Evolutionary conservation across 2,329 filamentous ascomycete genomes (phyloP).

Genomic region (Penicillium sp.): DNA sequence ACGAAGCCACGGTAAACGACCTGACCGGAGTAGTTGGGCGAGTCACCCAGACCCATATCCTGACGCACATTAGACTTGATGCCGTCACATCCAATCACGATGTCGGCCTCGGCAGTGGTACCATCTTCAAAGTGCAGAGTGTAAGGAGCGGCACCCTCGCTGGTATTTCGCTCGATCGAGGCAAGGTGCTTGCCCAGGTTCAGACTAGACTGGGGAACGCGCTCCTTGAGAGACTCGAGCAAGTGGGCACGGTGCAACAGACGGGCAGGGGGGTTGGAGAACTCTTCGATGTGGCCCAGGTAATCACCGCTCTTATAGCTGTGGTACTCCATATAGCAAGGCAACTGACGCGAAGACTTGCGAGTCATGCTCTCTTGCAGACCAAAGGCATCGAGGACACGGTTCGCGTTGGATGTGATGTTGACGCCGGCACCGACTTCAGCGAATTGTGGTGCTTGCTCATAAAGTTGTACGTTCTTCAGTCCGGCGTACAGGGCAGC

Average conservation of each 20-base stretch:
- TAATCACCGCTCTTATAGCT: constrained; percentile 9
- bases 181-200: constrained; percentile 30
- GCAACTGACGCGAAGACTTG: constrained; percentile 36
- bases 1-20: constrained; percentile 41
- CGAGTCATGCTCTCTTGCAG: constrained; percentile 32
- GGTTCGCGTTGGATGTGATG: constrained; percentile 39
- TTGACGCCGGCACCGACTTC: constrained; percentile 43
- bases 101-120: constrained; percentile 41
- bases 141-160: constrained; percentile 24
- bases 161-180: constrained; percentile 20
- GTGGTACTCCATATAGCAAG: constrained; percentile 33
- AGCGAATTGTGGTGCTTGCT: constrained; percentile 38
- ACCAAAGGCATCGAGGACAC: constrained; percentile 34
- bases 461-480: constrained; percentile 14
- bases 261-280: constrained; percentile 25
- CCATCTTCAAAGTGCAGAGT: constrained; percentile 48
- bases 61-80: constrained; percentile 50
- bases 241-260: constrained; percentile 36
- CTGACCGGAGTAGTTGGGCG: constrained; percentile 37
- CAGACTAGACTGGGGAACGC: constrained; percentile 25
- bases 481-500: constrained; percentile 32
- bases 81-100: constrained; percentile 51
- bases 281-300: constrained; percentile 32
- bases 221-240: constrained; percentile 37
- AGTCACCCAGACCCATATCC: constrained; percentile 28